Evolutionary conservation across 2,329 filamentous ascomycete species (phyloP).

Genomic region (Pestalotiopsis sp.): DNA sequence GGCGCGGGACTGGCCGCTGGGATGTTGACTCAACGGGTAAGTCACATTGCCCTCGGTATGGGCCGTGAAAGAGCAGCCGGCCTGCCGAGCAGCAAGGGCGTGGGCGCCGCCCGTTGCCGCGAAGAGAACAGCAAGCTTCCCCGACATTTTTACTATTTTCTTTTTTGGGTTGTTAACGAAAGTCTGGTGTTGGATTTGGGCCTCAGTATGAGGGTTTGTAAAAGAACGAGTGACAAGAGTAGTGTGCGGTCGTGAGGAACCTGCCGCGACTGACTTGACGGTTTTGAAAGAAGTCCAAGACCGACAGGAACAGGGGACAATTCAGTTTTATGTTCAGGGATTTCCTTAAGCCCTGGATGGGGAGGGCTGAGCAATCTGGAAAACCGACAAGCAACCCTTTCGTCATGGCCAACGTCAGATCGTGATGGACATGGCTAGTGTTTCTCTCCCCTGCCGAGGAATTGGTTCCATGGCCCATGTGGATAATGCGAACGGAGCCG

Average conservation of each 20-base stretch:
- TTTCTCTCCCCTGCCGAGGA: background rate
- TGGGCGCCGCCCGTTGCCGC: constrained; percentile 20
- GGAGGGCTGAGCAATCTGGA: background rate
- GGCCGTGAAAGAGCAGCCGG: constrained; percentile 51
- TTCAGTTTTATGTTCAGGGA: background rate
- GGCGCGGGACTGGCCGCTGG: constrained; percentile 63
- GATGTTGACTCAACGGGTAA: constrained; percentile 59
- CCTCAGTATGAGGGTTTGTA: background rate
- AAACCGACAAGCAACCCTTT: background rate
- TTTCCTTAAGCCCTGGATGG: background rate
- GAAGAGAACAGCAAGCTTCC: constrained; percentile 18
- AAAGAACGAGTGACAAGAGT: background rate
- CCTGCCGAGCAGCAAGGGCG: constrained; percentile 22
- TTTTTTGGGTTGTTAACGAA: background rate
- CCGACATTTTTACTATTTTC: constrained; percentile 20
- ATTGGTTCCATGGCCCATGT: background rate
- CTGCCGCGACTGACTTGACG: constrained; percentile 2
- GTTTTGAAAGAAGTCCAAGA: background rate
- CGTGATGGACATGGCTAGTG: background rate
- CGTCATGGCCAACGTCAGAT: constrained; percentile 3
- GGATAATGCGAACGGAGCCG: background rate
- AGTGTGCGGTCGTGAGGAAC: background rate
- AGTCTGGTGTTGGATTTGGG: background rate
- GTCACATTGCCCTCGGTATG: constrained; percentile 47
- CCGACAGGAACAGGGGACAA: background rate